Evolutionary conservation across 768 basidiomycete species (phyloP).

Genomic region (Suillus clintonianus): DNA sequence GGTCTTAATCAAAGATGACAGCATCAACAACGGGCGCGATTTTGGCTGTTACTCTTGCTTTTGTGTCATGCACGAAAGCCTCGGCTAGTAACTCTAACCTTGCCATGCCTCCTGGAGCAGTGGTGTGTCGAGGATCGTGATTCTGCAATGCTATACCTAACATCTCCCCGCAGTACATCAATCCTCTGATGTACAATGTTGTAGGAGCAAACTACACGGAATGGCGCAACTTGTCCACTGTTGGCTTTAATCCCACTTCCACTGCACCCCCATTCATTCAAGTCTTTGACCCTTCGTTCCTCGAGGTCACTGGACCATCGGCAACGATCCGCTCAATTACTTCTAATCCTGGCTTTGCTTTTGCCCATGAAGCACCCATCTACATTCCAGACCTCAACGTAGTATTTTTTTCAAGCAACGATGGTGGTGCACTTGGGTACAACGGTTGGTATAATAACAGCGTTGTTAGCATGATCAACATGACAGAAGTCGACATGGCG

Average conservation of each 20-base stretch:
- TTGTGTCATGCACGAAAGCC: not conserved
- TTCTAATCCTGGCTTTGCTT: constrained; percentile 60
- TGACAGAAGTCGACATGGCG: constrained; percentile 54
- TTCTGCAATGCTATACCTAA: not conserved
- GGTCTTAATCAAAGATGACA: constrained; percentile 6
- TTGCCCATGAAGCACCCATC: constrained; percentile 80
- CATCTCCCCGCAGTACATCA: constrained; percentile 41
- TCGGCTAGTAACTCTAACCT: not conserved
- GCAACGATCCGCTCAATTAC: constrained; percentile 64
- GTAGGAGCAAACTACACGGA: constrained; percentile 44
- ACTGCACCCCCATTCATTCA: constrained; percentile 62
- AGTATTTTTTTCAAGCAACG: constrained; percentile 72
- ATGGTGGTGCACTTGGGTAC: constrained; percentile 63
- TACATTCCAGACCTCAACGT: constrained; percentile 69
- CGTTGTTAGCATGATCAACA: constrained; percentile 59
- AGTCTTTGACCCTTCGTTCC: constrained; percentile 54
- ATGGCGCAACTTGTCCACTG: constrained; percentile 38
- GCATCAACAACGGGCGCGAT: not conserved
- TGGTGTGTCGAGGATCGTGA: constrained; percentile 11
- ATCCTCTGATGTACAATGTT: constrained; percentile 54
- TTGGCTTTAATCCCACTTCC: constrained; percentile 63
- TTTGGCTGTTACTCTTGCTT: constrained; percentile 3
- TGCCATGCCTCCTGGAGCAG: constrained; percentile 19
- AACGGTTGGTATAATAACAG: constrained; percentile 68
- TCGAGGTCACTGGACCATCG: constrained; percentile 54